Conservation (phyloP, 495 filamentous ascomycete genomes). For the Copromyces sp. region DNA sequence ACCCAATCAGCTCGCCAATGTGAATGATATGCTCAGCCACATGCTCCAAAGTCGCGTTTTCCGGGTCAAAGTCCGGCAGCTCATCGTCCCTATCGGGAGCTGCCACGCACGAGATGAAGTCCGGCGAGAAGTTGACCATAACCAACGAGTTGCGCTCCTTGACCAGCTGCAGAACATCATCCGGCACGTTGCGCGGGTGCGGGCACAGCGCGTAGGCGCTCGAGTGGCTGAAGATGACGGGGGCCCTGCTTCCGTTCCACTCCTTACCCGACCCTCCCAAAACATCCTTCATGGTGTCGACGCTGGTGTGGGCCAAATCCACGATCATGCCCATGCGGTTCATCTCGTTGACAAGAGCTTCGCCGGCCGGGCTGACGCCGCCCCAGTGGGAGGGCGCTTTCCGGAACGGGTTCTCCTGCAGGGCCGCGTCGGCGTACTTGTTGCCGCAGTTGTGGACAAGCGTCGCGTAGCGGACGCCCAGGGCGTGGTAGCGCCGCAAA, state of each 20-base stretch:
- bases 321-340: conserved; percentile 74
- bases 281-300: conserved; percentile 62
- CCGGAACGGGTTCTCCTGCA: conserved; percentile 37
- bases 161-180: conserved; percentile 56
- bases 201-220: conserved; percentile 56
- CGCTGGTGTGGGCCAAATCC: conserved; percentile 56
- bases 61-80: conserved; percentile 44
- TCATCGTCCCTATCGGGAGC: conserved; percentile 47
- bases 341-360: conserved; percentile 61
- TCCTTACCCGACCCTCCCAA: conserved; percentile 36
- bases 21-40: conserved; percentile 67
- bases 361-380: conserved; percentile 62
- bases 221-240: conserved; percentile 66
- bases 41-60: conserved; percentile 63
- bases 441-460: conserved; percentile 95
- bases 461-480: conserved; percentile 87
- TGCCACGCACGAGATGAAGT: conserved; percentile 62
- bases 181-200: conserved; percentile 62
- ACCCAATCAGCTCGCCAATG: conserved; percentile 60
- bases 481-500: conserved; percentile 59
- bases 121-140: conserved; percentile 71
- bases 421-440: conserved; percentile 73
- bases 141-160: conserved; percentile 52
- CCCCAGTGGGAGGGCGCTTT: conserved; percentile 44
- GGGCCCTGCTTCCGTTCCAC: conserved; percentile 48